These are phyloP conservation scores for Fusarium sp. DNA, from an alignment of 2,329 filamentous ascomycete genomes.

Conservation along the genomic window DNA sequence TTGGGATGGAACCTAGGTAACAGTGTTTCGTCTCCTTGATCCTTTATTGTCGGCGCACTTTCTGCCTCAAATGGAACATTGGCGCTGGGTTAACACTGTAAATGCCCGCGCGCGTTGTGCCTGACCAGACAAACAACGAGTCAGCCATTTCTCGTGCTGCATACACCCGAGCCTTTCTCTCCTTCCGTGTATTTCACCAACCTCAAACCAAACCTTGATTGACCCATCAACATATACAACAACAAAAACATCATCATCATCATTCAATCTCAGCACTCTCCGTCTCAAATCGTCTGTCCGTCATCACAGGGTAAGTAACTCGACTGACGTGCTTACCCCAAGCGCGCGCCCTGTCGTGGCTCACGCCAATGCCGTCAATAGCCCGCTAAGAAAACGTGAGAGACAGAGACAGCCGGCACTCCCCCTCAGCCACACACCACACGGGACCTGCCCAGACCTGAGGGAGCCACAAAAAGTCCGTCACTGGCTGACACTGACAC, in stretches of 20 bases:
- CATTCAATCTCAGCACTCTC: not conserved
- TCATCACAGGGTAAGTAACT: not conserved
- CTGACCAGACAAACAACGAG: not conserved
- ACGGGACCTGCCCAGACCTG: not conserved
- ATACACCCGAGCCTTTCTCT: not conserved
- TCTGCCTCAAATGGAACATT: not conserved
- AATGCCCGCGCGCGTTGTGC: not conserved
- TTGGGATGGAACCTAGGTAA: not conserved
- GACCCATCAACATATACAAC: not conserved
- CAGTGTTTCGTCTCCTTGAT: not conserved
- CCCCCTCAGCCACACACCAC: conserved; percentile 5
- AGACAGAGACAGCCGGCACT: not conserved
- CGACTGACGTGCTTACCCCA: not conserved
- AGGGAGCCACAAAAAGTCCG: not conserved
- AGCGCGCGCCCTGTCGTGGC: not conserved
- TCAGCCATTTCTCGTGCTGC: not conserved
- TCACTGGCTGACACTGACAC: conserved; percentile 2
- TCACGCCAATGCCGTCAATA: conserved; percentile 6
- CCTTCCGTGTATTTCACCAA: not conserved
- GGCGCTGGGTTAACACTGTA: not conserved
- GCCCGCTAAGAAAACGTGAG: conserved; percentile 4
- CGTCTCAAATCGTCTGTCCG: not conserved
- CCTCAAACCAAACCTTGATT: not conserved
- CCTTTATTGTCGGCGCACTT: not conserved
- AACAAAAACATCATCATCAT: not conserved